Evolutionary conservation across 1,284 basidiomycete species (phyloP).

Genomic region (Leccinum variabile): DNA sequence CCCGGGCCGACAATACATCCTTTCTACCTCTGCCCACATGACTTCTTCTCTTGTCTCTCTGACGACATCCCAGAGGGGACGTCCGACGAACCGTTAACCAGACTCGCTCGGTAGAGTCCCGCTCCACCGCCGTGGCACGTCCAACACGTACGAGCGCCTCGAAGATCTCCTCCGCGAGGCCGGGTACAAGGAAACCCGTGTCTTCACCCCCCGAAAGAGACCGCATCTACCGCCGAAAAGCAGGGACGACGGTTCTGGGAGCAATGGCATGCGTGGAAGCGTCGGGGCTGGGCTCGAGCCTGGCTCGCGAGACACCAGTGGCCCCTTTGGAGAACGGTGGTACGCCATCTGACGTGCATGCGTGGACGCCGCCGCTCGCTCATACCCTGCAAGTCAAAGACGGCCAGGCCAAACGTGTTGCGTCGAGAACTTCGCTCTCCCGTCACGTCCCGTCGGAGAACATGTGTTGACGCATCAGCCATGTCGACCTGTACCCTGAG

Average conservation of each 20-base stretch:
- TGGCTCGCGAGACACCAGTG: slow-evolving; percentile 15
- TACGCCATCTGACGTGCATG: slow-evolving; percentile 12
- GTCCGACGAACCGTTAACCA: slow-evolving; percentile 48
- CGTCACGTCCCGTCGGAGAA: slow-evolving; percentile 24
- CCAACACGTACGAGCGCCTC: slow-evolving; percentile 53
- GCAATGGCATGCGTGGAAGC: slow-evolving; percentile 34
- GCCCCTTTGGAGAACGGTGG: slow-evolving; percentile 10
- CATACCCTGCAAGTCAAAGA: slow-evolving; percentile 16
- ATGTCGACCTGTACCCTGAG: slow-evolving; percentile 12
- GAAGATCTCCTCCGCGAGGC: slow-evolving; percentile 51
- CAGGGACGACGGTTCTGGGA: slow-evolving; percentile 27
- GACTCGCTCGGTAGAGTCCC: slow-evolving; percentile 59
- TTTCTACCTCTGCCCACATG: not conserved
- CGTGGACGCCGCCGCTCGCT: slow-evolving; percentile 35
- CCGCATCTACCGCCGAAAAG: slow-evolving; percentile 38
- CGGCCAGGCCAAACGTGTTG: slow-evolving; percentile 16
- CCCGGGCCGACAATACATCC: too few relatives aligned
- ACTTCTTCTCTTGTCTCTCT: slow-evolving; percentile 24
- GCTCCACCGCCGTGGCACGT: slow-evolving; percentile 72
- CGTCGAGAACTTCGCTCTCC: slow-evolving; percentile 25
- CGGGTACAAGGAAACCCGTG: slow-evolving; percentile 85
- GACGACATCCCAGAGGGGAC: slow-evolving; percentile 38
- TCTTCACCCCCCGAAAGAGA: slow-evolving; percentile 82
- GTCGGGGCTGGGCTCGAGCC: slow-evolving; percentile 42
- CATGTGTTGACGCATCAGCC: slow-evolving; percentile 14